A percentile compares a stretch with the other conserved stretches of the same genome.
Evolutionary conservation across 1,284 basidiomycete genomes (phyloP).

Genomic region (Tausonia pullulans): DNA sequence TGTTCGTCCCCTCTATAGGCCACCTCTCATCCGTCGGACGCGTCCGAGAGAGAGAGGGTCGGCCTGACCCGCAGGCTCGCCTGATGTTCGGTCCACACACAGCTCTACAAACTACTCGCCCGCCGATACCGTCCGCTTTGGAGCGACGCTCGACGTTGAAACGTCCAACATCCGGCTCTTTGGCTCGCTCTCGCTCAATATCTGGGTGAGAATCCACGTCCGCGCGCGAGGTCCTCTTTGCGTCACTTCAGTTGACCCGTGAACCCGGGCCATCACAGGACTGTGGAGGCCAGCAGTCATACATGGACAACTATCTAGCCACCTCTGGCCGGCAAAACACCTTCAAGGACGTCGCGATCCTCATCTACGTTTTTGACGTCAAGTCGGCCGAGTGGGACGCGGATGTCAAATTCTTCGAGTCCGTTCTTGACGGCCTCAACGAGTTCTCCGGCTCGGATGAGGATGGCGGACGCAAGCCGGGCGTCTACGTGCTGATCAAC

Average conservation of each 20-base stretch:
- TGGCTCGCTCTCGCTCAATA: conserved; percentile 66
- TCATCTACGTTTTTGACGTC: conserved; percentile 92
- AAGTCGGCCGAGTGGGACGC: conserved; percentile 43
- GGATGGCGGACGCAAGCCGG: conserved; percentile 44
- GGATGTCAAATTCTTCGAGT: conserved; percentile 76
- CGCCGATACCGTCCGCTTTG: conserved; percentile 77
- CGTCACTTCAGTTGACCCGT: conserved; percentile 26
- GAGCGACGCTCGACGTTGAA: conserved; percentile 95
- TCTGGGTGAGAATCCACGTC: conserved; percentile 7
- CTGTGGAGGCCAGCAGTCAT: conserved; percentile 94
- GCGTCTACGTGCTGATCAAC: conserved; percentile 84
- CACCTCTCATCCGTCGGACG: too few species aligned
- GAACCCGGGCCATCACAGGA: conserved; percentile 57
- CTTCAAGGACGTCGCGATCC: conserved; percentile 87
- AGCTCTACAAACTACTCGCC: conserved; percentile 87
- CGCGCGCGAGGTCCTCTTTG: neutral
- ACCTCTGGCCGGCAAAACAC: conserved; percentile 73
- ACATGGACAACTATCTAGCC: conserved; percentile 91
- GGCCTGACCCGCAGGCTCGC: neutral
- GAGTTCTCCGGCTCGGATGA: conserved; percentile 30
- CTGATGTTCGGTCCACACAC: neutral
- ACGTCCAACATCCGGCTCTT: conserved; percentile 95
- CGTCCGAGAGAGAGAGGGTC: neutral
- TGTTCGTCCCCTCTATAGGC: conserved; percentile 48
- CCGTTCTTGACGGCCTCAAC: conserved; percentile 67